Conservation (phyloP, 331 rosid species). For the Quercus phellos region DNA sequence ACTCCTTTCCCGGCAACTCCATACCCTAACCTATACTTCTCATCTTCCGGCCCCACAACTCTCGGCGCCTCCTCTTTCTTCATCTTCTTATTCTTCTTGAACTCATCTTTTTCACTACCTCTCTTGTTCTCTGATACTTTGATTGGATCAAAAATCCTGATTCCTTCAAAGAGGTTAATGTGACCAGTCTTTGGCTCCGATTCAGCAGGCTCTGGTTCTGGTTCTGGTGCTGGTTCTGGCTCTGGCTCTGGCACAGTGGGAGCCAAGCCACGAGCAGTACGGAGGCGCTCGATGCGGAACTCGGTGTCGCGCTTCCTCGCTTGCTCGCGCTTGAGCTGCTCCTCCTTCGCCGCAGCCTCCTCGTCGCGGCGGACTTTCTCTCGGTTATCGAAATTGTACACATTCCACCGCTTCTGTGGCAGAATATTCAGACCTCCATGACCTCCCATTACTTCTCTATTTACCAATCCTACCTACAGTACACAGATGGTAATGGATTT, state of each 20-base stretch:
- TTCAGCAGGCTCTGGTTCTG: conserved; percentile 15
- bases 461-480: conserved; percentile 15
- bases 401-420: conserved; percentile 98
- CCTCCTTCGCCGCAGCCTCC: conserved; percentile 87
- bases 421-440: conserved; percentile 93
- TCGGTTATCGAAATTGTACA: conserved; percentile 77
- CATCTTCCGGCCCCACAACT: conserved; percentile 71
- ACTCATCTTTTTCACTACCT: conserved; percentile 26
- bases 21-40: conserved; percentile 80
- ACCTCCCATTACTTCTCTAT: conserved; percentile 58
- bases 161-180: conserved; percentile 82
- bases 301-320: conserved; percentile 67
- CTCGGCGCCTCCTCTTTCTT: conserved; percentile 46
- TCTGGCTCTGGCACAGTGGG: conserved; percentile 21
- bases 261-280: conserved; percentile 59
- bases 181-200: conserved; percentile 52
- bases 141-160: conserved; percentile 70
- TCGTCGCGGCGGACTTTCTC: conserved; percentile 86
- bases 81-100: conserved; percentile 65
- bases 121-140: conserved; percentile 27
- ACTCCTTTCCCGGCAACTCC: conserved; percentile 86
- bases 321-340: conserved; percentile 80
- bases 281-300: conserved; percentile 69
- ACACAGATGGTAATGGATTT: no score
- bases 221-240: not conserved